Evolutionary conservation across 129 eudicot genomes (phyloP).

Genomic region (Dittrichia graveolens): DNA sequence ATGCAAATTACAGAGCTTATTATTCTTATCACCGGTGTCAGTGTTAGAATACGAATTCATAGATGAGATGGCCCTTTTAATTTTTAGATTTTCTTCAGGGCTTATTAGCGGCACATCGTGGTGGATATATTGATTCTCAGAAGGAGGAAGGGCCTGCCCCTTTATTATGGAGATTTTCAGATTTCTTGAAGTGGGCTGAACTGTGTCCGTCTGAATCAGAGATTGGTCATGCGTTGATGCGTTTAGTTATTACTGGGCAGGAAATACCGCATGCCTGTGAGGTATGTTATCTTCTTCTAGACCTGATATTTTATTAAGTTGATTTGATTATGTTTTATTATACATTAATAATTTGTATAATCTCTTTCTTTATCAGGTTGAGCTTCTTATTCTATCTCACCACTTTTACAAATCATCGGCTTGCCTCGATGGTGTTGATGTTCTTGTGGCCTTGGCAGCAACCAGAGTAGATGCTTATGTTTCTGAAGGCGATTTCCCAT

Average conservation of each 20-base stretch:
- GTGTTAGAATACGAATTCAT: constrained; percentile 12
- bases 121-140: constrained; percentile 97
- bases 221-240: constrained; percentile 96
- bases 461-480: constrained; percentile 96
- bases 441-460: constrained; percentile 96
- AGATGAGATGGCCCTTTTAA: not conserved
- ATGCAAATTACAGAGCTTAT: not conserved
- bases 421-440: constrained; percentile 99
- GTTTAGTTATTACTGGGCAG: constrained; percentile 93
- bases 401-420: constrained; percentile 97
- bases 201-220: constrained; percentile 97
- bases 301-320: not conserved
- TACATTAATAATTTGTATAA: not conserved
- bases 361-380: constrained; percentile 59
- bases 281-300: constrained; percentile 45
- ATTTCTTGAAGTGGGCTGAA: constrained; percentile 96
- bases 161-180: constrained; percentile 94
- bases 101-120: constrained; percentile 98
- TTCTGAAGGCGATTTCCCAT: constrained; percentile 90
- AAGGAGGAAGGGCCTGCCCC: constrained; percentile 99
- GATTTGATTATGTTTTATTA: constrained; percentile 11
- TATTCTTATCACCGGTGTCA: constrained; percentile 7
- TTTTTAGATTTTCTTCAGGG: constrained; percentile 49
- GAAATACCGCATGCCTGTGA: constrained; percentile 99
- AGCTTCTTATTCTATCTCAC: constrained; percentile 95